Evolutionary conservation across 1,139 yeast species (phyloP).

Genomic region (Geotrichum restrictum): DNA sequence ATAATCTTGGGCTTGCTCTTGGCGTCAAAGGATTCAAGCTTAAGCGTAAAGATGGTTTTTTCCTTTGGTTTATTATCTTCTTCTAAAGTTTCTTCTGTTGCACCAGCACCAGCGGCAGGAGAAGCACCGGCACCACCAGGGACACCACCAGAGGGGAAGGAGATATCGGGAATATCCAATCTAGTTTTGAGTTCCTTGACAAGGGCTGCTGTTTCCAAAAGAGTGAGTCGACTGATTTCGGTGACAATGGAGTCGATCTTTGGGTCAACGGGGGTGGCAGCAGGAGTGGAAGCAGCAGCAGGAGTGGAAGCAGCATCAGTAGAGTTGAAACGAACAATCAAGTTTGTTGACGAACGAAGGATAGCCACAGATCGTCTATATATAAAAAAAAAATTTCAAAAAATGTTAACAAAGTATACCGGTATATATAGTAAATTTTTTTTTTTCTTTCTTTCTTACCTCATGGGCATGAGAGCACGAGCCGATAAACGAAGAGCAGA

Average conservation of each 20-base stretch:
- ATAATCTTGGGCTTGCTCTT: slow-evolving; percentile 96
- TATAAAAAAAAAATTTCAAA: background rate
- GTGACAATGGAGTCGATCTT: slow-evolving; percentile 85
- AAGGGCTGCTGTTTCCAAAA: slow-evolving; percentile 82
- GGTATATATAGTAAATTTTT: too few species aligned
- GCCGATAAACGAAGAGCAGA: slow-evolving; percentile 6
- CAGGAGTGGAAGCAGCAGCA: slow-evolving; percentile 44
- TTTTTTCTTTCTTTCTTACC: background rate
- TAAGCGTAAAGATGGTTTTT: slow-evolving; percentile 87
- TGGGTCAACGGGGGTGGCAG: slow-evolving; percentile 65
- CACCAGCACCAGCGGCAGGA: slow-evolving; percentile 66
- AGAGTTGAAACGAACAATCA: slow-evolving; percentile 47
- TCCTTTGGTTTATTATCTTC: slow-evolving; percentile 68
- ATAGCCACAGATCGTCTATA: slow-evolving; percentile 13
- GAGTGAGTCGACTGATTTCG: slow-evolving; percentile 81
- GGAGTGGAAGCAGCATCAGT: slow-evolving; percentile 44
- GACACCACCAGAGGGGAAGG: slow-evolving; percentile 70
- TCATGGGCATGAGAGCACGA: slow-evolving; percentile 3
- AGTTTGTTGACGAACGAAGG: too few species aligned
- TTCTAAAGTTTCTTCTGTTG: slow-evolving; percentile 64
- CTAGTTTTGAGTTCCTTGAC: slow-evolving; percentile 79
- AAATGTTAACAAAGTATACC: too few species aligned
- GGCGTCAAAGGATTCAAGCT: slow-evolving; percentile 90
- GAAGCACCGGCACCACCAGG: slow-evolving; percentile 69
- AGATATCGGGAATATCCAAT: slow-evolving; percentile 88